Evolutionary conservation across 257 asterid genomes (phyloP).

Genomic region (Apocynum venetum): DNA sequence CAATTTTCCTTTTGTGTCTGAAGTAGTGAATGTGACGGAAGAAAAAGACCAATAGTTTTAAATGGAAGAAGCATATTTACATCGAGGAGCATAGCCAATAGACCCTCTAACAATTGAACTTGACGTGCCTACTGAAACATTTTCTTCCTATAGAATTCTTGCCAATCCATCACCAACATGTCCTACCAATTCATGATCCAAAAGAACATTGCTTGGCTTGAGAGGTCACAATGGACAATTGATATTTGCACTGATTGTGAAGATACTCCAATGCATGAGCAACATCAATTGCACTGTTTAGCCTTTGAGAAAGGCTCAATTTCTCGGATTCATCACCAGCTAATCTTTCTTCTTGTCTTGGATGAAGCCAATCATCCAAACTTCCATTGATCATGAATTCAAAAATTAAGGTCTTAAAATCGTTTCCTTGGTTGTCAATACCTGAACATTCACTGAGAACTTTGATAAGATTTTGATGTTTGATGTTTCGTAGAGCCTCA

Average conservation of each 20-base stretch:
- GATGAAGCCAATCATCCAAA: conserved; percentile 27
- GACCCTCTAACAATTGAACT: conserved; percentile 26
- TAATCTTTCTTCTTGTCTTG: too few relatives aligned
- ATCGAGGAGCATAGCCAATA: conserved; percentile 35
- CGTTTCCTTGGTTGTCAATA: conserved; percentile 18
- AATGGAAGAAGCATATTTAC: conserved; percentile 5
- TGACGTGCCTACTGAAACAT: not conserved
- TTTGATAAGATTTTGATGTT: conserved; percentile 27
- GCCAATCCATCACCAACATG: conserved; percentile 36
- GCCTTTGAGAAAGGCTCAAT: conserved; percentile 14
- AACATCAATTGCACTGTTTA: conserved; percentile 20
- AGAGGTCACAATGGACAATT: conserved; percentile 29
- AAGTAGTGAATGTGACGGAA: too few relatives aligned
- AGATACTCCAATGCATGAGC: conserved; percentile 29
- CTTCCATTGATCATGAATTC: conserved; percentile 23
- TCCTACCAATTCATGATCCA: conserved; percentile 22
- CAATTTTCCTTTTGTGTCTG: too few relatives aligned
- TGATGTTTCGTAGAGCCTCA: conserved; percentile 24
- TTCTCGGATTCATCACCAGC: not conserved
- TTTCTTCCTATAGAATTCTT: conserved; percentile 18
- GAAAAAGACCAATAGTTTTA: not conserved
- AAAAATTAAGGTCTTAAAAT: conserved; percentile 29
- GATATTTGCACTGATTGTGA: conserved; percentile 25
- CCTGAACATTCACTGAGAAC: conserved; percentile 28
- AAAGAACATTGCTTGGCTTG: conserved; percentile 36